A percentile compares a stretch with the other conserved stretches of the same genome.
Conservation (phyloP, 2,329 filamentous ascomycete genomes). For the Alternaria novae-zelandiae region DNA sequence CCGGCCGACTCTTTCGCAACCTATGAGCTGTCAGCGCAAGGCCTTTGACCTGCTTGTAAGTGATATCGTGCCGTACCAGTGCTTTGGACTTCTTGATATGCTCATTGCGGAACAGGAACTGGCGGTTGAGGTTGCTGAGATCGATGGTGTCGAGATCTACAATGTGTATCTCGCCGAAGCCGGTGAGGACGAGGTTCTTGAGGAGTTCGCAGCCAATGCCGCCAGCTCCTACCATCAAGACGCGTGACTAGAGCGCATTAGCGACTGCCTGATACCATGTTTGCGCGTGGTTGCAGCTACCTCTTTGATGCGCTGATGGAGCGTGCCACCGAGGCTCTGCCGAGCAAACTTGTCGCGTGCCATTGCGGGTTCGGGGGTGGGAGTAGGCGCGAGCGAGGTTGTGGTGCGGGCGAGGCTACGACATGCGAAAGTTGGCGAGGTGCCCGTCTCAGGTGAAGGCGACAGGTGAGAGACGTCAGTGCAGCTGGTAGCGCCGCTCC, state of each 20-base stretch:
- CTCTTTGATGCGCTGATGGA: constrained; percentile 72
- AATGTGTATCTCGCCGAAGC: constrained; percentile 91
- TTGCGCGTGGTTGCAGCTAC: constrained; percentile 49
- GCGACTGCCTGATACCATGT: constrained; percentile 6
- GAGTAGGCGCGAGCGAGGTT: constrained; percentile 7
- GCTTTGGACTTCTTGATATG: constrained; percentile 99
- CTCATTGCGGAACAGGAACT: constrained; percentile 95
- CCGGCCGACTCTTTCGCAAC: constrained; percentile 91
- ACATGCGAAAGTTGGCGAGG: constrained; percentile 23
- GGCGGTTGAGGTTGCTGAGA: constrained; percentile 94
- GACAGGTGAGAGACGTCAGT: constrained; percentile 35
- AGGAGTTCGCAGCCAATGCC: constrained; percentile 97
- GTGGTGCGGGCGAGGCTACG: constrained; percentile 18
- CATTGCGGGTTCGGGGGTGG: constrained; percentile 43
- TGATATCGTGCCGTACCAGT: constrained; percentile 61
- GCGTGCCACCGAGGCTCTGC: constrained; percentile 66
- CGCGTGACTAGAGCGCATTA: constrained; percentile 68
- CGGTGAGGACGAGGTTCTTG: constrained; percentile 91
- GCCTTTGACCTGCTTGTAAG: background rate
- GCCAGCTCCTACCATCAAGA: constrained; percentile 93
- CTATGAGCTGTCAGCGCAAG: constrained; percentile 53
- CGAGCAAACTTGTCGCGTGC: constrained; percentile 57
- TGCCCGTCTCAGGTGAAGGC: constrained; percentile 18
- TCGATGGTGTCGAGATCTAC: constrained; percentile 99
- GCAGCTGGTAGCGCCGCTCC: constrained; percentile 23